A percentile compares a stretch with the other conserved stretches of the same genome.
These are phyloP conservation scores for Trichophaea hybrida DNA, from an alignment of 2,329 filamentous ascomycete species.

Conservation along the genomic window DNA sequence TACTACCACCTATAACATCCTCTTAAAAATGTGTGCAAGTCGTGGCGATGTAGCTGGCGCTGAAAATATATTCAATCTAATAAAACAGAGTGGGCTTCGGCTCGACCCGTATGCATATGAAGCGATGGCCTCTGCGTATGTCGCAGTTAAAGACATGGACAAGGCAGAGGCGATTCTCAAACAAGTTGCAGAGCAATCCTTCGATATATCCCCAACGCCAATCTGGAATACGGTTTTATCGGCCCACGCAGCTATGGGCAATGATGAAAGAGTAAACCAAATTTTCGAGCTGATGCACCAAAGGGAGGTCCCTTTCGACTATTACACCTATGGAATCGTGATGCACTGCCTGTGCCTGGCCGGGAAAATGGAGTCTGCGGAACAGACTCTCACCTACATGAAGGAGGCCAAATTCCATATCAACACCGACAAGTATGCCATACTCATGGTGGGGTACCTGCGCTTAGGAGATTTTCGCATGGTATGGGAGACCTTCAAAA, in stretches of 20 bases:
- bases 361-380: constrained; percentile 18
- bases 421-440: constrained; percentile 35
- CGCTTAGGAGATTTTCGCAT: constrained; percentile 20
- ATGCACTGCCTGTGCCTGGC: constrained; percentile 25
- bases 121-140: constrained; percentile 45
- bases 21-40: constrained; percentile 21
- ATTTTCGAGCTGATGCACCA: constrained; percentile 5
- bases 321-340: constrained; percentile 25
- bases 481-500: constrained; percentile 25
- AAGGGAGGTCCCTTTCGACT: constrained; percentile 22
- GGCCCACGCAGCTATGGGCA: constrained; percentile 27
- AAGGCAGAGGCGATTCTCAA: constrained; percentile 32
- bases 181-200: not conserved
- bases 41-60: constrained; percentile 44
- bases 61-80: constrained; percentile 41
- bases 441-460: constrained; percentile 29
- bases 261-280: constrained; percentile 40
- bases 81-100: constrained; percentile 39
- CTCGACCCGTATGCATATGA: constrained; percentile 46
- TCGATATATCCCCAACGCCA: constrained; percentile 3
- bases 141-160: constrained; percentile 32
- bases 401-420: constrained; percentile 29
- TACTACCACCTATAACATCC: constrained; percentile 17
- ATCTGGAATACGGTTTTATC: constrained; percentile 21
- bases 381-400: constrained; percentile 23